Evolutionary conservation across 2,329 filamentous ascomycete genomes (phyloP).

Genomic region (Diaporthe vexans): DNA sequence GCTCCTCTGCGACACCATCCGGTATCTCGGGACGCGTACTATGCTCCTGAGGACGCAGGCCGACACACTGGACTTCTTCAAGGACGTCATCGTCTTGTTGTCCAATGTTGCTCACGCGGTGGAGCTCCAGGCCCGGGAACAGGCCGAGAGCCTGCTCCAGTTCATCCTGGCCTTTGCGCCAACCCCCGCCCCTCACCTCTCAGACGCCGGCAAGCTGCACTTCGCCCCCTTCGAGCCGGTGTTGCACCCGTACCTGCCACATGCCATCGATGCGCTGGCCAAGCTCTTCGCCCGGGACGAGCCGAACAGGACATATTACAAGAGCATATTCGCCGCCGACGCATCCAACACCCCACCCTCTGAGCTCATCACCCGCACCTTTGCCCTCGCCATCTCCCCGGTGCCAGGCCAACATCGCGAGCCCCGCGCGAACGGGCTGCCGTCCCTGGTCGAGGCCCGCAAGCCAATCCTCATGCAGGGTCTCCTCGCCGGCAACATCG

Average conservation of each 20-base stretch:
- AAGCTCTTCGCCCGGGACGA: slow-evolving; percentile 95
- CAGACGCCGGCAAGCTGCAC: slow-evolving; percentile 67
- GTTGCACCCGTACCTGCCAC: slow-evolving; percentile 88
- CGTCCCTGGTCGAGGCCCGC: slow-evolving; percentile 82
- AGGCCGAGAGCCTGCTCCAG: slow-evolving; percentile 87
- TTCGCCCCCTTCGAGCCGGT: slow-evolving; percentile 86
- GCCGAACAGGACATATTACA: slow-evolving; percentile 89
- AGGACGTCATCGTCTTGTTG: slow-evolving; percentile 89
- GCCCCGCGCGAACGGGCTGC: slow-evolving; percentile 70
- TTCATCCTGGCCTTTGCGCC: slow-evolving; percentile 94
- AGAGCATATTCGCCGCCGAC: slow-evolving; percentile 83
- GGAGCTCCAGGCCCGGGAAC: slow-evolving; percentile 86
- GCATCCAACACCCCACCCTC: slow-evolving; percentile 73
- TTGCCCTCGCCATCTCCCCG: slow-evolving; percentile 87
- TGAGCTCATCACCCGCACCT: slow-evolving; percentile 88
- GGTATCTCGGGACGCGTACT: slow-evolving; percentile 89
- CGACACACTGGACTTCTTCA: slow-evolving; percentile 97
- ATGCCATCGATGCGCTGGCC: slow-evolving; percentile 89
- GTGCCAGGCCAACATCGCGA: slow-evolving; percentile 77
- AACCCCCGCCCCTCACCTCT: slow-evolving; percentile 74
- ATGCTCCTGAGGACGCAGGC: slow-evolving; percentile 85
- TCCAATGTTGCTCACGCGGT: slow-evolving; percentile 89
- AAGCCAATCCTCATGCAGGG: slow-evolving; percentile 95
- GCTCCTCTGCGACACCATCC: slow-evolving; percentile 85
- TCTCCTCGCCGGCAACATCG: slow-evolving; percentile 88